Evolutionary conservation across 768 basidiomycete genomes (phyloP).

Genomic region (Omphalotus guepiniiformis): DNA sequence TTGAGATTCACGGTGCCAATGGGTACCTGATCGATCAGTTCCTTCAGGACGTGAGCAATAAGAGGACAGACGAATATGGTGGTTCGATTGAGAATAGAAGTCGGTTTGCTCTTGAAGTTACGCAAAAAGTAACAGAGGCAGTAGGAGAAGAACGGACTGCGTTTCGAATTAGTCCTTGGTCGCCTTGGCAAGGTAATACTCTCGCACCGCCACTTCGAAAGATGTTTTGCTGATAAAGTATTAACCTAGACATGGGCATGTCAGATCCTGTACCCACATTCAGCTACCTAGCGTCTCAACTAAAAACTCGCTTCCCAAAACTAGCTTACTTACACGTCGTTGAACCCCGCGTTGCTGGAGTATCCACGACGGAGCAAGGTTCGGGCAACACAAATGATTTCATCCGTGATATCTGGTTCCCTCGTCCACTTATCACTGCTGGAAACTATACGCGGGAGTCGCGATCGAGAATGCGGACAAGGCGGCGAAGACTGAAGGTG

Average conservation of each 20-base stretch:
- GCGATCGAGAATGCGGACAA: conserved; percentile 25
- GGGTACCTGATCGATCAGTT: conserved; percentile 46
- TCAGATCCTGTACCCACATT: conserved; percentile 32
- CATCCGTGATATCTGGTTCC: conserved; percentile 21
- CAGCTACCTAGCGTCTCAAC: conserved; percentile 23
- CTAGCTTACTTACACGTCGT: conserved; percentile 41
- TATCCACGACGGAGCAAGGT: not conserved
- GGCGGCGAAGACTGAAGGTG: conserved; percentile 12
- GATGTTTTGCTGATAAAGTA: not conserved
- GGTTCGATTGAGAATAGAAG: conserved; percentile 48
- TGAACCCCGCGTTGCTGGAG: conserved; percentile 25
- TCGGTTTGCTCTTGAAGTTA: conserved; percentile 45
- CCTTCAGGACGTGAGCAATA: conserved; percentile 37
- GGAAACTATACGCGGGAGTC: conserved; percentile 25
- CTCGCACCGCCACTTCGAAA: not conserved
- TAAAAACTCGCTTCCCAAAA: conserved; percentile 24
- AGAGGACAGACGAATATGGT: conserved; percentile 51
- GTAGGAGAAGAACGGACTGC: conserved; percentile 42
- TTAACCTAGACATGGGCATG: conserved; percentile 29
- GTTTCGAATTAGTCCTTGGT: conserved; percentile 42
- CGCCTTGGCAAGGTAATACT: conserved; percentile 24
- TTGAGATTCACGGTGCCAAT: conserved; percentile 24
- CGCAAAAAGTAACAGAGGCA: conserved; percentile 36
- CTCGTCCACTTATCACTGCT: conserved; percentile 22
- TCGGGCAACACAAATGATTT: conserved; percentile 14